Evolutionary conservation across 1,284 basidiomycete genomes (phyloP).

Genomic region (Ganoderma lingzhi): DNA sequence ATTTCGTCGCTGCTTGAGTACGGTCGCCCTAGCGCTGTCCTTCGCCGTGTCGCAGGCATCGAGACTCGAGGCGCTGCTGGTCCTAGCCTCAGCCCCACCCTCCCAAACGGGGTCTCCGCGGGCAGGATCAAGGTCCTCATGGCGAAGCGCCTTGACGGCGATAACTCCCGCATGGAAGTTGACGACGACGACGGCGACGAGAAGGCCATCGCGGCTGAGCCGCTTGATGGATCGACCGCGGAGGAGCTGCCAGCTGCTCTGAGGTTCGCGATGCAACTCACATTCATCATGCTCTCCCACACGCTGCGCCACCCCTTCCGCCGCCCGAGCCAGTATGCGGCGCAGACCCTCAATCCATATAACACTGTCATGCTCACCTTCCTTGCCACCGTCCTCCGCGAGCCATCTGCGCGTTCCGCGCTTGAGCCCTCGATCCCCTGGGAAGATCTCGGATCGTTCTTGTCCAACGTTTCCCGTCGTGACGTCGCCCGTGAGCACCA

Average conservation of each 20-base stretch:
- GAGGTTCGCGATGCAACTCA: slow-evolving; percentile 78
- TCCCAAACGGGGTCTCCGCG: slow-evolving; percentile 31
- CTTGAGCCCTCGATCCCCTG: slow-evolving; percentile 88
- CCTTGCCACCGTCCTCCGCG: slow-evolving; percentile 78
- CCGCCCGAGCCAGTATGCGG: slow-evolving; percentile 62
- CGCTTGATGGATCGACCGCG: slow-evolving; percentile 24
- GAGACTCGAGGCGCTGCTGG: slow-evolving; percentile 38
- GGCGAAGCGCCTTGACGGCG: slow-evolving; percentile 47
- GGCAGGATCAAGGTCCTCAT: slow-evolving; percentile 46
- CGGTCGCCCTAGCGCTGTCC: slow-evolving; percentile 77
- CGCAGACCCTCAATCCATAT: slow-evolving; percentile 84
- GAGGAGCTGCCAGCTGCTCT: slow-evolving; percentile 64
- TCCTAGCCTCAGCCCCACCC: slow-evolving; percentile 32
- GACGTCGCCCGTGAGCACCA: slow-evolving; percentile 48
- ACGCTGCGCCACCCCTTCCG: slow-evolving; percentile 73
- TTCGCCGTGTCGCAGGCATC: slow-evolving; percentile 65
- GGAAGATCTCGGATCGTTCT: slow-evolving; percentile 76
- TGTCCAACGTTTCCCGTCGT: slow-evolving; percentile 67
- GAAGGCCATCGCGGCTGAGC: slow-evolving; percentile 9
- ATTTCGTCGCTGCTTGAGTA: slow-evolving; percentile 89
- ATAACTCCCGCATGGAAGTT: slow-evolving; percentile 75
- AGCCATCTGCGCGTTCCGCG: slow-evolving; percentile 63
- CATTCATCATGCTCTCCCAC: slow-evolving; percentile 82
- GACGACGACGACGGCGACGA: slow-evolving; percentile 72
- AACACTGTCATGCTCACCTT: slow-evolving; percentile 90